Evolutionary conservation across 306 rosid species (phyloP).

Genomic region (Purshia tridentata): DNA sequence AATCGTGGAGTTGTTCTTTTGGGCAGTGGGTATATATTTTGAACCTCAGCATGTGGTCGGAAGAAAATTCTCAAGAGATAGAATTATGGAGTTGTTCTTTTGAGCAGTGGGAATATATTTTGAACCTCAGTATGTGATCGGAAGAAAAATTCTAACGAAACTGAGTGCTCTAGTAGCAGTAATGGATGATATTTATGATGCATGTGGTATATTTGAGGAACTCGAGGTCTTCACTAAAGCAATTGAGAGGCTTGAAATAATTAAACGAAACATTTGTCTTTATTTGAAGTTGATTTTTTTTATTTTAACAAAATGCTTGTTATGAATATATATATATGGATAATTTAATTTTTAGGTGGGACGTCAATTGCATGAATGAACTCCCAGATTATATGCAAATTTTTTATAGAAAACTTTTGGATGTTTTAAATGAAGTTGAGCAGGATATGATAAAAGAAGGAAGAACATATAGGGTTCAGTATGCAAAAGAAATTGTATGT

Average conservation of each 20-base stretch:
- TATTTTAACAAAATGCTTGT: no score
- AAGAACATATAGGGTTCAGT: conserved; percentile 9
- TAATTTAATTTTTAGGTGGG: no score
- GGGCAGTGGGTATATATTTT: conserved; percentile 30
- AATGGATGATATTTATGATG: conserved; percentile 50
- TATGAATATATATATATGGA: no score
- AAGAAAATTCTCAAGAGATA: no score
- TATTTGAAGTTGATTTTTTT: no score
- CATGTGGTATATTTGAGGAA: conserved; percentile 44
- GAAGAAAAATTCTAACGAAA: conserved; percentile 30
- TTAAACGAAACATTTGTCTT: not conserved
- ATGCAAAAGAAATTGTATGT: conserved; percentile 24
- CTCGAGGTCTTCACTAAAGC: conserved; percentile 39
- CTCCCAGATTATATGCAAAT: no score
- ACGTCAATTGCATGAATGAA: no score
- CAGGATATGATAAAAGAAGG: not conserved
- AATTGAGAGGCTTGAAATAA: conserved; percentile 31
- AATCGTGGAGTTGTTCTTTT: conserved; percentile 44
- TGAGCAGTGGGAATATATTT: no score
- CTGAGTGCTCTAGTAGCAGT: conserved; percentile 4
- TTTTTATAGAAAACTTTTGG: no score
- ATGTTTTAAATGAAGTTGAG: no score
- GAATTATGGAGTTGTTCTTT: no score
- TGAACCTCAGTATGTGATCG: no score
- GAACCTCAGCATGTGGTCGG: conserved; percentile 28